Evolutionary conservation across 768 basidiomycete species (phyloP), one percentile per base, ranked within the genome.

Genomic region (Russula brevipes): DNA sequence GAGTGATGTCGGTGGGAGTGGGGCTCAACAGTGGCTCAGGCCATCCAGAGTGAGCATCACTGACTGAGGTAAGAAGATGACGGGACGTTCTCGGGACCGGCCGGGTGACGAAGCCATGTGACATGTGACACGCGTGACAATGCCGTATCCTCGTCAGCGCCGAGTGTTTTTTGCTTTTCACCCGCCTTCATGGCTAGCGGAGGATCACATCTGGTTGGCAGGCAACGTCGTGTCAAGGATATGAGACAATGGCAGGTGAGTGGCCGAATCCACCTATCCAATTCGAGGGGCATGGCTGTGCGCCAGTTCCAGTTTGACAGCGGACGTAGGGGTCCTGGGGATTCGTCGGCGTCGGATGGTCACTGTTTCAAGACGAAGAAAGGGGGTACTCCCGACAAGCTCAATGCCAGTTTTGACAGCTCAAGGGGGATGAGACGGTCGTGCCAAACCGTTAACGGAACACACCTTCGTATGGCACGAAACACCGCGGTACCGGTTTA

Each of bases 191-290:
- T 9, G 35, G 33, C 10, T 24, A 50, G 10, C 19, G 4, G 39
- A 41, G 33, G 42, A 17, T 54, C 10, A 39, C 35, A 46, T 46
- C n/a, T 47, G 35, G 36, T 54, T 16, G 35, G 30, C 31, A 49
- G 17, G 30, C 54, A 49, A 42, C 60, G 45, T 50, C 19, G 36
- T 39, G 30, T 53, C 52, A 38, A 44, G 38, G 52, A 59, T 58
- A 59, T 51, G 41, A 33, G 59, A 33, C 31, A 41, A 59, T n/a
- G 35, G 36, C n/a, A 1, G 12, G 14, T 17, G 41, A 24, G 41
- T 57, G 38, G 17, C n/a, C 35, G 2, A 17, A 17, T 16, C 42
- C 17, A 38, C 31, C 24, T 31, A 30, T 41, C 10, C n/a, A 35
- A n/a, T 53, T 36, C 12, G 17, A 35, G 33, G 31, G 31, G 14